Evolutionary conservation across 2,329 filamentous ascomycete species (phyloP).

Genomic region (Albifimbria verrucaria): DNA sequence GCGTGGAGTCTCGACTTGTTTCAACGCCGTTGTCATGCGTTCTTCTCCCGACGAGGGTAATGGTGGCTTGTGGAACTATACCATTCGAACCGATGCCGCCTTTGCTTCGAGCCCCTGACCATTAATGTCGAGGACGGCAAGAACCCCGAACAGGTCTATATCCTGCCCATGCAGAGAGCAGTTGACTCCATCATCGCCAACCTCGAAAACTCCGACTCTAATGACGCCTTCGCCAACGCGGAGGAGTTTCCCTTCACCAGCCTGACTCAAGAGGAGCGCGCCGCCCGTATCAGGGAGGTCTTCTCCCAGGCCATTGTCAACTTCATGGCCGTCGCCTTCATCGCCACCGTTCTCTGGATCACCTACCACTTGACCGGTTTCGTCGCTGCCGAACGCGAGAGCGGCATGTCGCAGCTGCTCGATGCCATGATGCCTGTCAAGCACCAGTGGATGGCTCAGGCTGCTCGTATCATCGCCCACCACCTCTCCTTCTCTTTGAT

Average conservation of each 20-base stretch:
- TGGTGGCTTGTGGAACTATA: constrained; percentile 78
- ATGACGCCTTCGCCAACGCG: constrained; percentile 29
- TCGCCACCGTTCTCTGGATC: constrained; percentile 75
- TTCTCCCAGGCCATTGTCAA: constrained; percentile 73
- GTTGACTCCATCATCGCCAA: constrained; percentile 70
- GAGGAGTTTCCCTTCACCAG: constrained; percentile 76
- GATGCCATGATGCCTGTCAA: constrained; percentile 87
- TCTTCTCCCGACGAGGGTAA: constrained; percentile 70
- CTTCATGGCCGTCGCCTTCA: constrained; percentile 74
- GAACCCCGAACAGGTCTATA: constrained; percentile 76
- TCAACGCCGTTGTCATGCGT: constrained; percentile 70
- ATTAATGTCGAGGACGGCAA: constrained; percentile 61
- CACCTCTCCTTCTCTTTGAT: constrained; percentile 77
- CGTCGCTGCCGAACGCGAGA: constrained; percentile 80
- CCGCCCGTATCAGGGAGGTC: constrained; percentile 59
- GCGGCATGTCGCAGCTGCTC: constrained; percentile 82
- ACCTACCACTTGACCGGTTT: constrained; percentile 85
- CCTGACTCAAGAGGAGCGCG: constrained; percentile 63
- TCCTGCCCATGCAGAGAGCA: constrained; percentile 74
- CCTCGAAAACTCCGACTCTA: constrained; percentile 39
- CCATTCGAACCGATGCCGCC: constrained; percentile 70
- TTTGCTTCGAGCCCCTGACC: constrained; percentile 53
- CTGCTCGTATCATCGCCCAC: constrained; percentile 72
- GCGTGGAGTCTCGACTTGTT: constrained; percentile 67
- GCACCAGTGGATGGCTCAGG: constrained; percentile 71